Evolutionary conservation across 2,329 filamentous ascomycete genomes (phyloP).

Genomic region (Aspergillus spinulosporus): DNA sequence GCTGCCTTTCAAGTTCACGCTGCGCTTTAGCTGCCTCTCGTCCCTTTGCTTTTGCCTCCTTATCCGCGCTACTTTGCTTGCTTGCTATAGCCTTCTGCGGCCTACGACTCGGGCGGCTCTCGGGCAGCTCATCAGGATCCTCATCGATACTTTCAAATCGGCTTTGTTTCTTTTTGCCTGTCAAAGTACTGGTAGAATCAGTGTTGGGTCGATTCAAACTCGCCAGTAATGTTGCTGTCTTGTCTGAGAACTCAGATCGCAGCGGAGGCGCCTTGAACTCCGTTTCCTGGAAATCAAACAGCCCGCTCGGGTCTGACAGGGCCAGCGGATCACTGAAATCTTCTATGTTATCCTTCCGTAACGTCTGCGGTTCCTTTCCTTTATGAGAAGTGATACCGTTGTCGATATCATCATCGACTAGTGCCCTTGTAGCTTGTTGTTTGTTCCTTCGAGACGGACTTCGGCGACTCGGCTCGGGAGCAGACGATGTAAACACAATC

Average conservation of each 20-base stretch:
- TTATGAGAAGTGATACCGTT: not conserved
- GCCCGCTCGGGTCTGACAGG: conserved; percentile 28
- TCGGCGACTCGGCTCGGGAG: conserved; percentile 25
- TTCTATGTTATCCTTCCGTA: conserved; percentile 30
- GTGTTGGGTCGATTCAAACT: conserved; percentile 27
- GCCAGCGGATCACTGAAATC: conserved; percentile 36
- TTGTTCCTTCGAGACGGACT: conserved; percentile 1
- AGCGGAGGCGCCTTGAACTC: conserved; percentile 13
- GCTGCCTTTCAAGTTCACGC: conserved; percentile 56
- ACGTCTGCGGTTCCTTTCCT: not conserved
- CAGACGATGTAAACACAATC: conserved; percentile 47
- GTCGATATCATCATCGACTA: conserved; percentile 29
- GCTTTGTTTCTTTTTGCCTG: conserved; percentile 3
- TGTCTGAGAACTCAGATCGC: conserved; percentile 37
- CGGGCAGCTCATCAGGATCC: conserved; percentile 45
- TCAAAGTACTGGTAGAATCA: conserved; percentile 5
- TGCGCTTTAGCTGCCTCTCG: conserved; percentile 53
- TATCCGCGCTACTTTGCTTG: conserved; percentile 32
- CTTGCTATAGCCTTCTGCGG: conserved; percentile 41
- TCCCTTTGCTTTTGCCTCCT: conserved; percentile 53
- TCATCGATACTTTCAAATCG: conserved; percentile 4
- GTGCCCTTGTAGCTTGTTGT: conserved; percentile 31
- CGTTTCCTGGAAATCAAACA: conserved; percentile 18
- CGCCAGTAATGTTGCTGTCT: conserved; percentile 44
- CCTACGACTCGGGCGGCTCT: conserved; percentile 28